A percentile compares a stretch with the other conserved stretches of the same genome.
Evolutionary conservation across 306 rosid species (phyloP).

Genomic region (Sicyos edulis): DNA sequence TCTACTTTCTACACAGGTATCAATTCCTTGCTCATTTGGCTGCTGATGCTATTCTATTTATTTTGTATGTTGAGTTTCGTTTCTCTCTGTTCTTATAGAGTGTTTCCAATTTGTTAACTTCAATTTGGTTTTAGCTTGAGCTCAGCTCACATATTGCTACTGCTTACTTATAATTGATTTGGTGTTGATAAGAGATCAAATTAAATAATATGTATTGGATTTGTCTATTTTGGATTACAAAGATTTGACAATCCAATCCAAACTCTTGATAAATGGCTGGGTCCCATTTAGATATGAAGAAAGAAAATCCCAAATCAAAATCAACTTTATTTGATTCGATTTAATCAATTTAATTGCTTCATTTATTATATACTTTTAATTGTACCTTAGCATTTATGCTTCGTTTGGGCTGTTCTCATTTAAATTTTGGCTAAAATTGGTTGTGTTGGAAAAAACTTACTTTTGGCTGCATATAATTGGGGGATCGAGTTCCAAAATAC

Average conservation of each 20-base stretch:
- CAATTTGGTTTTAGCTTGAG: background rate
- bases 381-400: slow-evolving; percentile 20
- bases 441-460: too few relatives aligned
- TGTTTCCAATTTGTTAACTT: background rate
- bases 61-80: background rate
- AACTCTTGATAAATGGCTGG: background rate
- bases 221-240: background rate
- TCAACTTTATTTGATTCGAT: background rate
- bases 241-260: background rate
- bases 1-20: background rate
- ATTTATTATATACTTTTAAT: too few relatives aligned
- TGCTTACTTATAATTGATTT: background rate
- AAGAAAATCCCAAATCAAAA: background rate
- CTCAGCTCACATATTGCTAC: background rate
- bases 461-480: slow-evolving; percentile 73
- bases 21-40: background rate
- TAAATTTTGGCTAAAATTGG: slow-evolving; percentile 75
- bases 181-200: background rate
- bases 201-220: background rate
- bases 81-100: background rate
- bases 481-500: slow-evolving; percentile 80
- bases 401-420: slow-evolving; percentile 64
- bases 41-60: background rate
- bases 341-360: background rate
- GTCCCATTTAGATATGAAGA: background rate